Percentiles rank a stretch among this genome's conserved stretches.
phyloP scores from a whole-genome alignment of 805 yeast species.

The Saturnispora kantuleensis region DNA sequence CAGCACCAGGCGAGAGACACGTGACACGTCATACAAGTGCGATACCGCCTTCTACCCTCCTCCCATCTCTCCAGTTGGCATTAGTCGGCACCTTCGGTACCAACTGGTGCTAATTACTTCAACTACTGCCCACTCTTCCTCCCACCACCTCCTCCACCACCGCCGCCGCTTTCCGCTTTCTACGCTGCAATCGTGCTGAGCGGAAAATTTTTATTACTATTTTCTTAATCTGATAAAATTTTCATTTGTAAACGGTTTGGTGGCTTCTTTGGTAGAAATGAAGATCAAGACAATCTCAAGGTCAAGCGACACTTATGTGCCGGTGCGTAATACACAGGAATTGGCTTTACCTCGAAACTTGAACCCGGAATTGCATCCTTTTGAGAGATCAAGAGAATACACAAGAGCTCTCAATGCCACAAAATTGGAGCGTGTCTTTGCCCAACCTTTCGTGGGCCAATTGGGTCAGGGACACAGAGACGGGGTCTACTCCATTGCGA shows the following conservation, averaged over 20 bases:
- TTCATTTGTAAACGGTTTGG: constrained; percentile 1
- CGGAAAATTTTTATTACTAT: neutral
- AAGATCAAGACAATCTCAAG: constrained; percentile 83
- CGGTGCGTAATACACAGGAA: constrained; percentile 84
- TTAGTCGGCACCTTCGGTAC: too few species aligned
- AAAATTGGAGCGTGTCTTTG: constrained; percentile 91
- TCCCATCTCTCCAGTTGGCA: too few species aligned
- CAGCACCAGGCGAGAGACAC: too few species aligned
- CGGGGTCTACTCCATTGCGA: constrained; percentile 83
- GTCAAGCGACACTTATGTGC: constrained; percentile 86
- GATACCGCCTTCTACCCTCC: too few species aligned
- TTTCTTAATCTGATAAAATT: neutral
- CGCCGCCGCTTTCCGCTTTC: too few species aligned
- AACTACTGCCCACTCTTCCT: too few species aligned
- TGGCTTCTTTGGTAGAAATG: constrained; percentile 29
- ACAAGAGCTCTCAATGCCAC: constrained; percentile 93
- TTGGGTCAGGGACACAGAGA: constrained; percentile 92
- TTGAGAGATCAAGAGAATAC: constrained; percentile 94
- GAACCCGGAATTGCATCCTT: constrained; percentile 92
- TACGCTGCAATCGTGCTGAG: neutral
- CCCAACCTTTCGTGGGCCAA: constrained; percentile 94
- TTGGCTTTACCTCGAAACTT: constrained; percentile 80
- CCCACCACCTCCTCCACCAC: too few species aligned
- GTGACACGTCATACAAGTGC: too few species aligned
- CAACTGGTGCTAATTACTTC: too few species aligned